phyloP scores from a whole-genome alignment of 768 basidiomycete species.

The Phanerochaete sordida region DNA sequence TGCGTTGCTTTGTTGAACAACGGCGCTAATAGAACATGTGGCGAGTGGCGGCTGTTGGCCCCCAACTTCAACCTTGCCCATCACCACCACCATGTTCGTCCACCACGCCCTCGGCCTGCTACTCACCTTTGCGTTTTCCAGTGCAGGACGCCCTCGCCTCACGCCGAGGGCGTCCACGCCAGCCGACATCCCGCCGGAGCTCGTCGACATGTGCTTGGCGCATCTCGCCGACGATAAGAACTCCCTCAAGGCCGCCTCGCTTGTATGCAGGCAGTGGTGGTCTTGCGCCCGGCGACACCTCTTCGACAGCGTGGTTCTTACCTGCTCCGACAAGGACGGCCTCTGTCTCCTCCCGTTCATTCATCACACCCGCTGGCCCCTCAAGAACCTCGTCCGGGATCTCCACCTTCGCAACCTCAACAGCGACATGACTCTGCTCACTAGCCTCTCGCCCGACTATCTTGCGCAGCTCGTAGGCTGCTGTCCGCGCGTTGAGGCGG shows the following conservation, averaged over 20 bases:
- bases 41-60: background rate
- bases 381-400: background rate
- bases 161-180: background rate
- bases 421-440: background rate
- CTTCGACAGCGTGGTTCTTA: background rate
- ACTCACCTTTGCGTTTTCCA: background rate
- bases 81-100: background rate
- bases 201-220: background rate
- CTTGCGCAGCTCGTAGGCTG: background rate
- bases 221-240: background rate
- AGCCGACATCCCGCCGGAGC: background rate
- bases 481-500: background rate
- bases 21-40: background rate
- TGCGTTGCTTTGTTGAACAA: background rate
- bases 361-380: background rate
- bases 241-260: background rate
- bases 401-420: background rate
- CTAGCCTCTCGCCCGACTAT: background rate
- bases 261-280: constrained; percentile 3
- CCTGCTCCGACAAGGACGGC: background rate
- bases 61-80: background rate
- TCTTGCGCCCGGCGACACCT: background rate
- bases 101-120: background rate
- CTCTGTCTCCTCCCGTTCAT: background rate
- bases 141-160: background rate